phyloP scores from a whole-genome alignment of 2,329 filamentous ascomycete genomes.

The Dissoconium aciculare region DNA sequence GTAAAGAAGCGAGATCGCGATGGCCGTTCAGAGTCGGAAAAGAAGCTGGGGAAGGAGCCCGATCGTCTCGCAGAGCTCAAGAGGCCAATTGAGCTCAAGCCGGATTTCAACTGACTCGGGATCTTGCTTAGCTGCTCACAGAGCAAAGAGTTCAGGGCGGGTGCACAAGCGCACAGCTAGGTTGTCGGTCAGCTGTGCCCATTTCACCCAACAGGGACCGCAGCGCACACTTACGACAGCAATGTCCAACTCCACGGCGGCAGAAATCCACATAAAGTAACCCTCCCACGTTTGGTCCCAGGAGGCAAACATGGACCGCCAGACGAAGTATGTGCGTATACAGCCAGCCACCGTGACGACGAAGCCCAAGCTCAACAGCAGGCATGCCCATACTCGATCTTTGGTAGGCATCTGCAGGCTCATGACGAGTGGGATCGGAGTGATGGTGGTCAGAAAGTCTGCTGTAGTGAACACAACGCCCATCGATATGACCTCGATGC shows the following conservation, averaged over 20 bases:
- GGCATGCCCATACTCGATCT: conserved; percentile 26
- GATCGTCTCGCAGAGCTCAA: no score
- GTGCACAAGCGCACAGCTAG: conserved; percentile 26
- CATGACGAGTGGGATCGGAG: conserved; percentile 31
- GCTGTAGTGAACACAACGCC: conserved; percentile 32
- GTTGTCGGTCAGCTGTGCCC: conserved; percentile 5
- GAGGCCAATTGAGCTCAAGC: conserved; percentile 13
- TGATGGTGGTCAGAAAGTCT: conserved; percentile 28
- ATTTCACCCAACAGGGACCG: no score
- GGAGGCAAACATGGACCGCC: conserved; percentile 26
- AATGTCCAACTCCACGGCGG: conserved; percentile 33
- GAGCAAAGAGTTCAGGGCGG: conserved; percentile 23
- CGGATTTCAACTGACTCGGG: conserved; percentile 10
- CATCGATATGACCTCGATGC: conserved; percentile 24
- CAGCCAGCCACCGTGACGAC: conserved; percentile 30
- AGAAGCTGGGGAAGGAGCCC: no score
- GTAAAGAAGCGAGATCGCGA: conserved; percentile 3
- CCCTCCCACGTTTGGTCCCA: conserved; percentile 32
- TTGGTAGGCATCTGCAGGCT: conserved; percentile 29
- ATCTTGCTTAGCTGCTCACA: conserved; percentile 12
- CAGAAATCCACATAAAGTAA: conserved; percentile 34
- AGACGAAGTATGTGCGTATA: conserved; percentile 32
- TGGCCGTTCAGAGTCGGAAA: no score
- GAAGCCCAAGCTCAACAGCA: conserved; percentile 29
- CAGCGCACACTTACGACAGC: conserved; percentile 27